Conservation (phyloP, 495 filamentous ascomycete species). For the Penicillium mononematosum region DNA sequence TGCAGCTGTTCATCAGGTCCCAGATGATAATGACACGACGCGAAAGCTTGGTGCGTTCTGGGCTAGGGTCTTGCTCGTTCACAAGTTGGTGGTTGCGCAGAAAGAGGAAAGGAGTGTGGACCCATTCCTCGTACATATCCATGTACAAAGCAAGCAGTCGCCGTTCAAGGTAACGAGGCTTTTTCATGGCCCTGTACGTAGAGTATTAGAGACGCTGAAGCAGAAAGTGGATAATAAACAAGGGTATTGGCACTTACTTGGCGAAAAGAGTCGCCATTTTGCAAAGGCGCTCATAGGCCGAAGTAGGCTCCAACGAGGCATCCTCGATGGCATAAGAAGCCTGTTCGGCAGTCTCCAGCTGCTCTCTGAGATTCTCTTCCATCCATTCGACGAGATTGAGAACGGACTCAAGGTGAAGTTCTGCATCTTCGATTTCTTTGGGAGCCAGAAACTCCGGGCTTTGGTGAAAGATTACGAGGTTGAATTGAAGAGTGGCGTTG, state of each 20-base stretch:
- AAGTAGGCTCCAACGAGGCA: not conserved
- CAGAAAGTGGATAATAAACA: not conserved
- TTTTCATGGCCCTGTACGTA: constrained; percentile 22
- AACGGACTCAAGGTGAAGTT: constrained; percentile 12
- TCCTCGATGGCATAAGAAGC: constrained; percentile 13
- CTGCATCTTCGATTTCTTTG: constrained; percentile 9
- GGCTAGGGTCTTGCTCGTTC: not conserved
- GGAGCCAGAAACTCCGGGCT: constrained; percentile 14
- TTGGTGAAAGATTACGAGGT: constrained; percentile 25
- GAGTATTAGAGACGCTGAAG: not conserved
- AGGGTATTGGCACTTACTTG: constrained; percentile 18
- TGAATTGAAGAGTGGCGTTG: constrained; percentile 27
- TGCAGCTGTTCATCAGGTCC: constrained; percentile 19
- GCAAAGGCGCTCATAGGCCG: constrained; percentile 16
- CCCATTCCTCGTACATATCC: constrained; percentile 30
- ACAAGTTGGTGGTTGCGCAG: constrained; percentile 19
- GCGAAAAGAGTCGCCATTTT: constrained; percentile 20
- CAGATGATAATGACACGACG: constrained; percentile 21
- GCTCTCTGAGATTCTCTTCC: constrained; percentile 17
- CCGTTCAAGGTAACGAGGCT: constrained; percentile 24
- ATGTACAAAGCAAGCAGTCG: constrained; percentile 24
- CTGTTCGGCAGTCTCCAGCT: constrained; percentile 1
- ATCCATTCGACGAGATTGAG: constrained; percentile 6
- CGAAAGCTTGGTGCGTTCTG: constrained; percentile 11
- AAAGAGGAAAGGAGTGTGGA: constrained; percentile 28